These are phyloP conservation scores for Metarhizium album DNA, from an alignment of 2,329 filamentous ascomycete species.

Conservation along the genomic window DNA sequence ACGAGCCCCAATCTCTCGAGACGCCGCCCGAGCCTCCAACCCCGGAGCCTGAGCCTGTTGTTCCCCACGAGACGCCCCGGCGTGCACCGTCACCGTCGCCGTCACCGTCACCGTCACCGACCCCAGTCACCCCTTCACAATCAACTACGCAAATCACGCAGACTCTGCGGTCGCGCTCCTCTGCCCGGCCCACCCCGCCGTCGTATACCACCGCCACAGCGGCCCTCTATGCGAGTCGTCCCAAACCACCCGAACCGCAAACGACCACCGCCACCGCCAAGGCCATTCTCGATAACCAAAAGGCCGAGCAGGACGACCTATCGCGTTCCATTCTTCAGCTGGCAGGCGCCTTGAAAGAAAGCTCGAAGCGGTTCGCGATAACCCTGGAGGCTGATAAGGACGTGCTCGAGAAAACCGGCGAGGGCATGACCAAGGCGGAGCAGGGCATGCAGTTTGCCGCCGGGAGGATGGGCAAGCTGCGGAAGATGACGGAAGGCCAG, in stretches of 20 bases:
- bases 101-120: neutral
- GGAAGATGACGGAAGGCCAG: conserved; percentile 74
- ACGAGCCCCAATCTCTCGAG: conserved; percentile 11
- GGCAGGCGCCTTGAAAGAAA: conserved; percentile 66
- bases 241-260: conserved; percentile 24
- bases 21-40: conserved; percentile 8
- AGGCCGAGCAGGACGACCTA: conserved; percentile 71
- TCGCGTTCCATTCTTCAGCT: conserved; percentile 74
- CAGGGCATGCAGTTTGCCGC: conserved; percentile 66
- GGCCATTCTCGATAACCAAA: conserved; percentile 63
- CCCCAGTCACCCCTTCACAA: conserved; percentile 6
- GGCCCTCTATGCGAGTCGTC: conserved; percentile 32
- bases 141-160: conserved; percentile 23
- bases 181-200: conserved; percentile 7
- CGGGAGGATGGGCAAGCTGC: conserved; percentile 64
- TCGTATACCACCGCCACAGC: conserved; percentile 28
- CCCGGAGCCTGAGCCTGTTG: conserved; percentile 1
- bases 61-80: conserved; percentile 6
- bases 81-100: conserved; percentile 4
- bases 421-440: conserved; percentile 68
- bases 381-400: conserved; percentile 64
- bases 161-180: conserved; percentile 23
- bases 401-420: conserved; percentile 57
- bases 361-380: conserved; percentile 59
- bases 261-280: conserved; percentile 48